Percentiles rank a stretch among this genome's conserved stretches.
Evolutionary conservation across 1,284 basidiomycete genomes (phyloP).

Genomic region (Pseudozyma flocculosa): DNA sequence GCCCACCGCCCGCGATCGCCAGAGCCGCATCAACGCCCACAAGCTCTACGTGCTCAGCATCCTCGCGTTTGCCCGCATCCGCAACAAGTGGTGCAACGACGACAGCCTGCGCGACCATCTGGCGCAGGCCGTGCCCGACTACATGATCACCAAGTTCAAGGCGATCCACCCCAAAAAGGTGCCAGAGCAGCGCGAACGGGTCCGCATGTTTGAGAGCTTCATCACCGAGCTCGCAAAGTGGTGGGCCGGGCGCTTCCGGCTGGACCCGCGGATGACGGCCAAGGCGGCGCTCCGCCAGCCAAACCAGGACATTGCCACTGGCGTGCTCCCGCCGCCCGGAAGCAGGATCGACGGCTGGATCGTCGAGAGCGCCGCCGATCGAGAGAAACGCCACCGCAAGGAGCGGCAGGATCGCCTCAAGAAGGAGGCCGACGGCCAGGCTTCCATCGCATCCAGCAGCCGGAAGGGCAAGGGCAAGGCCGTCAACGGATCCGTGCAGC

Average conservation of each 20-base stretch:
- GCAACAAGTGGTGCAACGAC: constrained; percentile 86
- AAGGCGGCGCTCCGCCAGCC: constrained; percentile 52
- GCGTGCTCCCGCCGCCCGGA: constrained; percentile 31
- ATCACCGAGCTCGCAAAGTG: constrained; percentile 50
- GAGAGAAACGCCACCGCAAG: constrained; percentile 44
- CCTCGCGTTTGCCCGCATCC: constrained; percentile 71
- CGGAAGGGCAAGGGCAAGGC: constrained; percentile 20
- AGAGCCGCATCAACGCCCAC: constrained; percentile 47
- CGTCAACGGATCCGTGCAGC: constrained; percentile 2
- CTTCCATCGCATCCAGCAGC: constrained; percentile 1
- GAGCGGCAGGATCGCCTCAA: constrained; percentile 22
- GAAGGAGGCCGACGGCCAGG: constrained; percentile 11
- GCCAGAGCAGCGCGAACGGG: constrained; percentile 50
- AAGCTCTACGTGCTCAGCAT: constrained; percentile 64
- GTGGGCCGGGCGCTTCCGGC: constrained; percentile 49
- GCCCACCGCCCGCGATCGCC: constrained; percentile 52
- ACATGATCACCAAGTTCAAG: constrained; percentile 45
- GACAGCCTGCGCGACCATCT: constrained; percentile 67
- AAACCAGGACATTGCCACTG: constrained; percentile 40
- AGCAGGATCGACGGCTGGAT: constrained; percentile 53
- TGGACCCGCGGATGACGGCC: constrained; percentile 42
- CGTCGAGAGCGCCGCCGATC: constrained; percentile 43
- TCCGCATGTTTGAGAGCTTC: constrained; percentile 55
- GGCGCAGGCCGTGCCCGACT: constrained; percentile 38
- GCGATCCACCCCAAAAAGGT: constrained; percentile 52